Percentiles rank a stretch among this genome's conserved stretches.
These are phyloP conservation scores for Sergeia podlipaevii DNA, from an alignment of 208 protist species.

Conservation along the genomic window DNA sequence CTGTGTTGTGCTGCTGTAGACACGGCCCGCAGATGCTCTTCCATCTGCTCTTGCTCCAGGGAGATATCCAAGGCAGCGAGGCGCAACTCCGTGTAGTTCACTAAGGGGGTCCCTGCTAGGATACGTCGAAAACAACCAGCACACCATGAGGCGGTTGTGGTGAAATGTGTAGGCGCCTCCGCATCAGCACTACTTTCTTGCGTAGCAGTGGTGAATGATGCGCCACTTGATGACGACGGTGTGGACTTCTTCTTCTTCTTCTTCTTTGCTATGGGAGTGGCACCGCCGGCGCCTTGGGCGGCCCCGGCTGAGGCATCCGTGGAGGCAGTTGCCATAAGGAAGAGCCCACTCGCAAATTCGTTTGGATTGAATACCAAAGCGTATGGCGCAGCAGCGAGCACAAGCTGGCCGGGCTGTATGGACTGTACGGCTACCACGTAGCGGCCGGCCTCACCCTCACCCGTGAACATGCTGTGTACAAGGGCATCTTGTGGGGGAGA, in stretches of 20 bases:
- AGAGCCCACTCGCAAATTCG: conserved; percentile 38
- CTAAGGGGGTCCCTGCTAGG: conserved; percentile 24
- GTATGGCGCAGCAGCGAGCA: conserved; percentile 52
- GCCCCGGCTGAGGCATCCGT: conserved; percentile 11
- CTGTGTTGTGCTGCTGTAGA: neutral
- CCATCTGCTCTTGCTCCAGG: conserved; percentile 21
- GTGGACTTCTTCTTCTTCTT: neutral
- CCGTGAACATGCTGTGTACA: conserved; percentile 19
- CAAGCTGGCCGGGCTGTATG: conserved; percentile 54
- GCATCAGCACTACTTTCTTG: neutral
- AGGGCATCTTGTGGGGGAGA: conserved; percentile 20
- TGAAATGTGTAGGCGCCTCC: conserved; percentile 12
- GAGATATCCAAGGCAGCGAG: conserved; percentile 40
- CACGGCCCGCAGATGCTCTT: conserved; percentile 1
- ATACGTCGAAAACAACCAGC: conserved; percentile 49
- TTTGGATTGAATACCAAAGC: conserved; percentile 40
- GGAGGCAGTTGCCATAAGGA: conserved; percentile 27
- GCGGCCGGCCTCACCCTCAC: conserved; percentile 40
- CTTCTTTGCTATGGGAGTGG: neutral
- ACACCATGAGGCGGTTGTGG: conserved; percentile 32
- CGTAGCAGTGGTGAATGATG: neutral
- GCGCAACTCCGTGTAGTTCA: conserved; percentile 44
- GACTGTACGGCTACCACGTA: conserved; percentile 33
- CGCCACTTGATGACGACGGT: neutral
- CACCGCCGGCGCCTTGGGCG: neutral